A percentile compares a stretch with the other conserved stretches of the same genome.
phyloP scores from a whole-genome alignment of 345 rosid species.

The Nephelium lappaceum region DNA sequence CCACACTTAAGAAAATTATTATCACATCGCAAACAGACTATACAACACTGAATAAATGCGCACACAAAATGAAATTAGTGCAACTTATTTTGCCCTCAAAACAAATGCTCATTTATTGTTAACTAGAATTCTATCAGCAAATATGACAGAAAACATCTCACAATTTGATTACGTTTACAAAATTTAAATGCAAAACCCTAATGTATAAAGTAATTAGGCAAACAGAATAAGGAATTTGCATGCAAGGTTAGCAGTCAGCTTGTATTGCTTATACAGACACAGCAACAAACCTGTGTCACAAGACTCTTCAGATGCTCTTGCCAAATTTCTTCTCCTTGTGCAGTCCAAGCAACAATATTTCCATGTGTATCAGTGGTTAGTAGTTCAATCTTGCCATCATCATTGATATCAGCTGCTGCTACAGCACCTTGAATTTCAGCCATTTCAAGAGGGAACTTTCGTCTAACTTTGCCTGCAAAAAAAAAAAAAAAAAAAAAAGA shows the following conservation, averaged over 20 bases:
- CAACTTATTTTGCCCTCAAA: not conserved
- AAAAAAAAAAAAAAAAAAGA: not conserved
- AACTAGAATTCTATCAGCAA: not conserved
- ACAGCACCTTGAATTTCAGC: constrained; percentile 98
- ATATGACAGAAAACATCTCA: not conserved
- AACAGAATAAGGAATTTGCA: not conserved
- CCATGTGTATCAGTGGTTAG: constrained; percentile 96
- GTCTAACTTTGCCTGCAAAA: constrained; percentile 67
- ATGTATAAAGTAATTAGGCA: not conserved
- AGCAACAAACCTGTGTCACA: constrained; percentile 74
- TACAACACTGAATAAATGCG: not conserved
- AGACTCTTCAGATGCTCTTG: constrained; percentile 88
- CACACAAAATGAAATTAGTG: not conserved
- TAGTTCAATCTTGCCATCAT: constrained; percentile 97
- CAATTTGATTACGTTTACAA: not conserved
- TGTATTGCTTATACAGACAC: not conserved
- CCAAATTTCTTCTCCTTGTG: constrained; percentile 93
- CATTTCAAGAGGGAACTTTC: constrained; percentile 96
- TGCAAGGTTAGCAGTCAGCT: not conserved
- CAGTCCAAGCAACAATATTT: constrained; percentile 98
- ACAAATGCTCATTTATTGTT: not conserved
- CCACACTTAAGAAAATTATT: too few relatives aligned
- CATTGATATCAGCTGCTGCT: constrained; percentile 97
- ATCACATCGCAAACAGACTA: not conserved
- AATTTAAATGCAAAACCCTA: not conserved